phyloP scores from a whole-genome alignment of 768 basidiomycete genomes.

The Lactarius trivialis region DNA sequence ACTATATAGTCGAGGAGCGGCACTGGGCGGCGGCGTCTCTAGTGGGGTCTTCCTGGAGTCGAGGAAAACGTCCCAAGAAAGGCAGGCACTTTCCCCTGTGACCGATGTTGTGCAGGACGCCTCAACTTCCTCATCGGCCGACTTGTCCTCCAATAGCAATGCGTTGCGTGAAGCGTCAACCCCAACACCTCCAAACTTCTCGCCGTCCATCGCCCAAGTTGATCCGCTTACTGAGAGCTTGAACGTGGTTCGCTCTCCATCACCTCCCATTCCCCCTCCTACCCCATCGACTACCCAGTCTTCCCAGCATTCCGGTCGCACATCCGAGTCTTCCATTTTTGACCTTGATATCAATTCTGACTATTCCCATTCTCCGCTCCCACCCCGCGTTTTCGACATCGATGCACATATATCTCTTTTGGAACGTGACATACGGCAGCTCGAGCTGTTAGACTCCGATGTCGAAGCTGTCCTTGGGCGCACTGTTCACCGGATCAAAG shows the following conservation, averaged over 20 bases:
- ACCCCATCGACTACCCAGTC: background rate
- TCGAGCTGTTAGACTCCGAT: slow-evolving; percentile 40
- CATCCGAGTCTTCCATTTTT: slow-evolving; percentile 23
- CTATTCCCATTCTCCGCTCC: slow-evolving; percentile 21
- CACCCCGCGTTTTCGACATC: slow-evolving; percentile 42
- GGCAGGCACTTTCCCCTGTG: background rate
- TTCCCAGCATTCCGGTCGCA: background rate
- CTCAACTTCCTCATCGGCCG: background rate
- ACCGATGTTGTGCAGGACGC: background rate
- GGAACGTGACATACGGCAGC: slow-evolving; percentile 44
- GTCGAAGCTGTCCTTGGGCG: slow-evolving; percentile 43
- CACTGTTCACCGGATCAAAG: slow-evolving; percentile 57
- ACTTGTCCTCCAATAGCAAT: background rate
- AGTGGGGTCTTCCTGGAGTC: background rate
- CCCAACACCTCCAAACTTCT: background rate
- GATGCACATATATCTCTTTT: slow-evolving; percentile 52
- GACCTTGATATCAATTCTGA: slow-evolving; percentile 32
- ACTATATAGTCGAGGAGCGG: background rate
- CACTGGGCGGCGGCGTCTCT: background rate
- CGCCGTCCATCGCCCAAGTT: background rate
- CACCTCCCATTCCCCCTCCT: background rate
- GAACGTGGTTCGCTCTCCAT: background rate
- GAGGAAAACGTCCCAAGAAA: background rate
- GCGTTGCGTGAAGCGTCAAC: background rate
- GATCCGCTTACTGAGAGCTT: background rate